Conservation (phyloP, 768 basidiomycete genomes). For the Chalciporus sphaerocephalus region DNA sequence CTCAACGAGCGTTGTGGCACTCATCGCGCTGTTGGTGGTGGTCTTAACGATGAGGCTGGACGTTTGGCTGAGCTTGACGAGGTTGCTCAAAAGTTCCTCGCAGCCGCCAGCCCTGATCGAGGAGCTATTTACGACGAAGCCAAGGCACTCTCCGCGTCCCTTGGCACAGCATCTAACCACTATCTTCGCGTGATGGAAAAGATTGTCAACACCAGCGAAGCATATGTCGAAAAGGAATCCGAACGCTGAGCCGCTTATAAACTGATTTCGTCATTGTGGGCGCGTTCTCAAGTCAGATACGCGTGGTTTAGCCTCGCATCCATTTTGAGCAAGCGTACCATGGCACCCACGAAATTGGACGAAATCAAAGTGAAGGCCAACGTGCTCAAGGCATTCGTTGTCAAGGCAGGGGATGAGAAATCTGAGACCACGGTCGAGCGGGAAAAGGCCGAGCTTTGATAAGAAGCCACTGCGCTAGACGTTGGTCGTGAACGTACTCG, state of each 20-base stretch:
- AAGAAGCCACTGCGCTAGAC: not conserved
- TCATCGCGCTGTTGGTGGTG: constrained; percentile 76
- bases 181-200: constrained; percentile 93
- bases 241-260: constrained; percentile 54
- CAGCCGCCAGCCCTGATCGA: constrained; percentile 52
- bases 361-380: constrained; percentile 93
- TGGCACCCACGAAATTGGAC: constrained; percentile 78
- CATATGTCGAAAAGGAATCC: constrained; percentile 81
- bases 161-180: constrained; percentile 58
- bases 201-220: constrained; percentile 61
- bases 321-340: constrained; percentile 74
- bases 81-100: constrained; percentile 72
- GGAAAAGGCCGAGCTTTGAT: constrained; percentile 43
- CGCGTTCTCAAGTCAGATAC: constrained; percentile 4
- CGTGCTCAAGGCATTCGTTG: constrained; percentile 63
- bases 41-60: constrained; percentile 76
- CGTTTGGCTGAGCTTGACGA: constrained; percentile 72
- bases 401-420: constrained; percentile 32
- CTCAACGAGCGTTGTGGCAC: constrained; percentile 88
- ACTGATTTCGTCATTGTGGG: not conserved
- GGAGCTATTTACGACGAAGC: constrained; percentile 66
- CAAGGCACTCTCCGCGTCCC: constrained; percentile 40
- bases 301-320: constrained; percentile 53
- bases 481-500: constrained; percentile 10
- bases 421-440: constrained; percentile 31